These are phyloP conservation scores for Phaeosphaeria sp. DNA, from an alignment of 2,329 filamentous ascomycete species.

Conservation along the genomic window DNA sequence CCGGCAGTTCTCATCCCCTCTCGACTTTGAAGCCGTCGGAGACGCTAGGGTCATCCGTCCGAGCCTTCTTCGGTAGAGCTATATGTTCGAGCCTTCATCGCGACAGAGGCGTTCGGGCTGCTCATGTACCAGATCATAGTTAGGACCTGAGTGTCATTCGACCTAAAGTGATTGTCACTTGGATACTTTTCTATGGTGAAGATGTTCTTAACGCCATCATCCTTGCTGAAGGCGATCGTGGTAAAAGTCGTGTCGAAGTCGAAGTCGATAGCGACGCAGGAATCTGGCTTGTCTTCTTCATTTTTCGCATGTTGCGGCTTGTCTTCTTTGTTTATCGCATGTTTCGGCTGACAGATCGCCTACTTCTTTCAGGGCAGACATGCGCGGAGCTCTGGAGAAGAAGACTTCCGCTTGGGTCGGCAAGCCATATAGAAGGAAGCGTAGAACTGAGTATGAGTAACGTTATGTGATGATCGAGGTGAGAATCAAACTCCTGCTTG, in stretches of 20 bases:
- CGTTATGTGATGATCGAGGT: too few relatives aligned
- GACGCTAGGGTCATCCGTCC: not conserved
- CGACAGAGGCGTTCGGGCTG: not conserved
- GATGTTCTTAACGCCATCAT: not conserved
- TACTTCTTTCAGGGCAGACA: not conserved
- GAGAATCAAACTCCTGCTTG: too few relatives aligned
- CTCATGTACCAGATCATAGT: conserved; percentile 14
- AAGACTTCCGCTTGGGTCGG: too few relatives aligned
- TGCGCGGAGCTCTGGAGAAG: not conserved
- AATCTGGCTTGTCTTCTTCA: not conserved
- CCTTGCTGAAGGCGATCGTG: conserved; percentile 9
- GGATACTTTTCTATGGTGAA: conserved; percentile 13
- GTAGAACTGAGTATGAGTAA: too few relatives aligned
- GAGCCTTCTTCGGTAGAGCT: too few relatives aligned
- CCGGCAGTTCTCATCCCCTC: not conserved
- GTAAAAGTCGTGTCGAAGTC: conserved; percentile 19
- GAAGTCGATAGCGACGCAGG: conserved; percentile 18
- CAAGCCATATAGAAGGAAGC: too few relatives aligned
- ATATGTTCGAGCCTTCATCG: too few relatives aligned
- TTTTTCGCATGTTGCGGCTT: not conserved
- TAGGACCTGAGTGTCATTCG: conserved; percentile 7
- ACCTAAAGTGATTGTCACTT: not conserved
- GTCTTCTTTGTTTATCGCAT: too few relatives aligned
- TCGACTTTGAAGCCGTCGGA: conserved; percentile 8
- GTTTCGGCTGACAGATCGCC: too few relatives aligned